Conservation (phyloP, 2,329 filamentous ascomycete genomes). For the Sporothrix pallida region DNA sequence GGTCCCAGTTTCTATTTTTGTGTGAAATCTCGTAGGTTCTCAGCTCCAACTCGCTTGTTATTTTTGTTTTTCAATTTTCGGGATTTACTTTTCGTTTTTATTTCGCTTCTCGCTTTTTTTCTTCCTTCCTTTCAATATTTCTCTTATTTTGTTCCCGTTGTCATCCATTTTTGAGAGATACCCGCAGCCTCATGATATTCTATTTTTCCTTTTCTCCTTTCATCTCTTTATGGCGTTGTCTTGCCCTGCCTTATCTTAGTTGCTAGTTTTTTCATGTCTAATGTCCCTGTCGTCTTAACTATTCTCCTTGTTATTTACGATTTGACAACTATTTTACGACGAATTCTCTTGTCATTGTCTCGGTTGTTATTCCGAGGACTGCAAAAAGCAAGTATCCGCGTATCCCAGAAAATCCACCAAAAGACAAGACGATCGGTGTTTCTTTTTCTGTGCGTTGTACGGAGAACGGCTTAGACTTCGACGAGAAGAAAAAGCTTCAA, state of each 20-base stretch:
- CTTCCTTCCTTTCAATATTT: neutral
- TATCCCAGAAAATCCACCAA: neutral
- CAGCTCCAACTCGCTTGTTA: neutral
- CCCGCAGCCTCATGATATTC: too few species aligned
- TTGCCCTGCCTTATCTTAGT: neutral
- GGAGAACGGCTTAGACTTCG: too few species aligned
- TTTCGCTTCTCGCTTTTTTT: neutral
- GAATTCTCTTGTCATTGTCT: neutral
- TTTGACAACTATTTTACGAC: neutral
- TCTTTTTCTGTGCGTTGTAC: slow-evolving; percentile 9
- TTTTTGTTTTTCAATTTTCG: neutral
- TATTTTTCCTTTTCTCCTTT: neutral
- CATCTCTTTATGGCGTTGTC: neutral
- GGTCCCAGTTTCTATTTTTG: slow-evolving; percentile 8
- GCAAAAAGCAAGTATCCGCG: neutral
- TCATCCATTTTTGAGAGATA: too few species aligned
- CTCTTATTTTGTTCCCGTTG: neutral
- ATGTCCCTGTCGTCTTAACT: too few species aligned
- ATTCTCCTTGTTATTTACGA: neutral
- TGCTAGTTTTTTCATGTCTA: neutral
- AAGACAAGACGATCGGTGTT: slow-evolving; percentile 14
- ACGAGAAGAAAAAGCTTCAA: neutral
- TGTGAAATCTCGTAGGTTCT: neutral
- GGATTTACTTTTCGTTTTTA: too few species aligned
- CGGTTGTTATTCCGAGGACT: neutral